These are phyloP conservation scores for Populus hybrid DNA, from an alignment of 441 rosid species.

Conservation along the genomic window DNA sequence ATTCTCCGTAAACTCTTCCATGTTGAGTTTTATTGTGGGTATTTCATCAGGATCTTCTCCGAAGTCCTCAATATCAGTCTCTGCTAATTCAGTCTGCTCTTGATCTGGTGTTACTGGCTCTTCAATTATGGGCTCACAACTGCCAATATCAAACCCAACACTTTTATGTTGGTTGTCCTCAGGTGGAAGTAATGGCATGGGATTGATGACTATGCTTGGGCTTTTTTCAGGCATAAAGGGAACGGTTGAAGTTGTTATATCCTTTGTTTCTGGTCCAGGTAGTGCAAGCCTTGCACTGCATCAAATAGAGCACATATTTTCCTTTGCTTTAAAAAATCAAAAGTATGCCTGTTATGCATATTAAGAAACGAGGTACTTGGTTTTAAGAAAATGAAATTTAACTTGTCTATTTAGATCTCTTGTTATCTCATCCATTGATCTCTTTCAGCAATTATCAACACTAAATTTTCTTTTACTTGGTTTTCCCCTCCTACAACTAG, in stretches of 20 bases:
- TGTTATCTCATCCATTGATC: background rate
- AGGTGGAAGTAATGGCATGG: constrained; percentile 41
- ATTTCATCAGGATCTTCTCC: constrained; percentile 74
- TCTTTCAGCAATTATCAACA: background rate
- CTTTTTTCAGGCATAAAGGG: constrained; percentile 34
- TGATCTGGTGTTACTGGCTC: constrained; percentile 86
- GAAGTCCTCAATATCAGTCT: constrained; percentile 74
- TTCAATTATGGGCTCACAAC: constrained; percentile 68
- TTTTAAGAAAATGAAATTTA: background rate
- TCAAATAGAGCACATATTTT: constrained; percentile 24
- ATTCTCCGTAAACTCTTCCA: constrained; percentile 56
- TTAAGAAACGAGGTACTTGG: background rate
- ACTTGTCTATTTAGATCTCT: background rate
- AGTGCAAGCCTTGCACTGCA: constrained; percentile 92
- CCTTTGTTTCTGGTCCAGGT: constrained; percentile 81
- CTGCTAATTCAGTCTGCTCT: constrained; percentile 38
- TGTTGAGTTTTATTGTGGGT: constrained; percentile 76
- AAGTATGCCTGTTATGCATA: background rate
- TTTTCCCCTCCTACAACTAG: background rate
- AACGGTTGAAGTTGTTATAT: constrained; percentile 43
- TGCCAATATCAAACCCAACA: constrained; percentile 20
- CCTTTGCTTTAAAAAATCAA: background rate
- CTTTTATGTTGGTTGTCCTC: constrained; percentile 31
- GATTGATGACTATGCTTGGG: constrained; percentile 32
- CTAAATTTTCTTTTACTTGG: background rate